Percentiles rank a stretch among this genome's conserved stretches.
These are phyloP conservation scores for Colletotrichum higginsianum DNA, from an alignment of 2,329 filamentous ascomycete species.

Conservation along the genomic window DNA sequence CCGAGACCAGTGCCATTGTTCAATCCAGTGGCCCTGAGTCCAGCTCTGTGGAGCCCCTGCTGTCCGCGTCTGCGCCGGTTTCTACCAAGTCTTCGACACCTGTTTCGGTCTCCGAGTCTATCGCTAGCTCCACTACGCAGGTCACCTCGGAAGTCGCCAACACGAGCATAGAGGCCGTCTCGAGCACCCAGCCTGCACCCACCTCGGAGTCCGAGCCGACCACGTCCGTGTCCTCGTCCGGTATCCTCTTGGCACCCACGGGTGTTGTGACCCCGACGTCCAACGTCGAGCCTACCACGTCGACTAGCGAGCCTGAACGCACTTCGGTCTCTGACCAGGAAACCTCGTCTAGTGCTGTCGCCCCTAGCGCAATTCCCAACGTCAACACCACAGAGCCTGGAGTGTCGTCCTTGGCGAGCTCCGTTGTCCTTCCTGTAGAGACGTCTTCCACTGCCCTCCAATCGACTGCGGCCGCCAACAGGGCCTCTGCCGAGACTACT, in stretches of 20 bases:
- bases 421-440: constrained; percentile 23
- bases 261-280: constrained; percentile 49
- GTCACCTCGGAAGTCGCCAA: constrained; percentile 27
- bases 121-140: constrained; percentile 21
- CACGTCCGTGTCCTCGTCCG: constrained; percentile 40
- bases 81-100: neutral
- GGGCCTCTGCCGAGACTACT: constrained; percentile 5
- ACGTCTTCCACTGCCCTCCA: constrained; percentile 10
- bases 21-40: constrained; percentile 1
- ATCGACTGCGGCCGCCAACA: constrained; percentile 13
- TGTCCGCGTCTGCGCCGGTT: neutral
- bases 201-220: constrained; percentile 18
- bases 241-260: constrained; percentile 51
- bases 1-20: constrained; percentile 26
- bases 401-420: constrained; percentile 19
- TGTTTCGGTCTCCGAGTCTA: constrained; percentile 1
- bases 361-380: constrained; percentile 21
- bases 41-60: neutral
- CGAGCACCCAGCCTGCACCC: neutral
- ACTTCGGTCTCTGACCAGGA: constrained; percentile 14
- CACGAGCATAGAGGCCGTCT: constrained; percentile 10
- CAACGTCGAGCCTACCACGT: constrained; percentile 3
- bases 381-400: constrained; percentile 34
- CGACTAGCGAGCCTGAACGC: constrained; percentile 9
- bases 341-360: neutral